Percentiles rank a stretch among this genome's conserved stretches.
phyloP scores from a whole-genome alignment of 768 basidiomycete genomes.

The Sistotremastrum niveocremeum region DNA sequence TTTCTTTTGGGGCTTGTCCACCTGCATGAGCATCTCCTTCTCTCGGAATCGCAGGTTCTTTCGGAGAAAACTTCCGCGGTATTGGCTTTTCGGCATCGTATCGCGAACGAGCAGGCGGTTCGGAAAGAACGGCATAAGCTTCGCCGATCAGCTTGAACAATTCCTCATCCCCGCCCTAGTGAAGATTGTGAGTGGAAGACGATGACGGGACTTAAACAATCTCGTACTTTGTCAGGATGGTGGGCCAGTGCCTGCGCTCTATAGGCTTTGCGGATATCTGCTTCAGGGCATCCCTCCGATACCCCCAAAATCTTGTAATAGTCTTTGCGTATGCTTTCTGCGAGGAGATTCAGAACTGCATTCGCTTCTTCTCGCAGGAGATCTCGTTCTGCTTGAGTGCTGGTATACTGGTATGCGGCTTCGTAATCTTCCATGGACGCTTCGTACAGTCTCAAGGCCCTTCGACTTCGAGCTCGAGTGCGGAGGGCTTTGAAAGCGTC shows the following conservation, averaged over 20 bases:
- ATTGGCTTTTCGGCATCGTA: conserved; percentile 58
- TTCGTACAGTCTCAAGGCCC: conserved; percentile 66
- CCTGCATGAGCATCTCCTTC: too few species aligned
- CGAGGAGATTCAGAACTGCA: conserved; percentile 70
- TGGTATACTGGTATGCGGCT: conserved; percentile 56
- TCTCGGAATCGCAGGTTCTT: too few species aligned
- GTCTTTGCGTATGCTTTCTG: conserved; percentile 83
- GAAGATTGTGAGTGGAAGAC: conserved; percentile 4
- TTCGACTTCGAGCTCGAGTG: conserved; percentile 68
- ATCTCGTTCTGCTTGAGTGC: conserved; percentile 51
- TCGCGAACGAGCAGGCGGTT: conserved; percentile 53
- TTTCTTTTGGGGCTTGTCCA: too few species aligned
- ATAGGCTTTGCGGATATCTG: conserved; percentile 86
- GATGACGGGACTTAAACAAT: background rate
- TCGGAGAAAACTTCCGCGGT: too few species aligned
- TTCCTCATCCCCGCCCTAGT: conserved; percentile 85
- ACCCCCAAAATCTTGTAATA: conserved; percentile 66
- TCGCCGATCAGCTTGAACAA: conserved; percentile 87
- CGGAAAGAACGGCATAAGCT: conserved; percentile 71
- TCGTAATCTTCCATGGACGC: conserved; percentile 63
- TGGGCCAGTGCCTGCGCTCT: conserved; percentile 74
- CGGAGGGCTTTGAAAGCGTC: conserved; percentile 76
- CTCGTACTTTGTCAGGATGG: conserved; percentile 66
- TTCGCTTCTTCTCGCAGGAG: conserved; percentile 52
- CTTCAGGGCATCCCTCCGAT: conserved; percentile 41